Percentiles rank a stretch among this genome's conserved stretches.
Conservation (phyloP, 31 red algal genomes). For the Porphyra umbilicalis region DNA sequence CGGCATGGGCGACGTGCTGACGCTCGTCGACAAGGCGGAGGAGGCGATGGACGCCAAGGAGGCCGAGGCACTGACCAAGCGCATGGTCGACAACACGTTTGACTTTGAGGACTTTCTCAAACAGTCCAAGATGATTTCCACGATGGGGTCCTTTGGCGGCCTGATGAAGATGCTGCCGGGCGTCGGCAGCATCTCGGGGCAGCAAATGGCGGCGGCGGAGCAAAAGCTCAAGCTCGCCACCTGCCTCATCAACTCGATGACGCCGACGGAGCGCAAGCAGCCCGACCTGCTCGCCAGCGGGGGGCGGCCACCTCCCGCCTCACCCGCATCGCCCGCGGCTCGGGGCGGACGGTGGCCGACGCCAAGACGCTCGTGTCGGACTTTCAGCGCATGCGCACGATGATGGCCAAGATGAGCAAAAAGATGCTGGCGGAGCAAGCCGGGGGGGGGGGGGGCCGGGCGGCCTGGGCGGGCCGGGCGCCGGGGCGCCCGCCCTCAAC, state of each 20-base stretch:
- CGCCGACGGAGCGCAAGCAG: slow-evolving; percentile 66
- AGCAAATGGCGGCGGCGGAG: slow-evolving; percentile 71
- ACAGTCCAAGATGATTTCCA: slow-evolving; percentile 82
- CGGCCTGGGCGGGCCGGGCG: neutral
- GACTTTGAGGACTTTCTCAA: slow-evolving; percentile 98
- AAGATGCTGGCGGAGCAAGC: slow-evolving; percentile 37
- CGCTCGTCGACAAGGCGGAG: slow-evolving; percentile 93
- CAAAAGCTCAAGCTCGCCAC: slow-evolving; percentile 75
- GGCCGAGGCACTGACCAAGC: slow-evolving; percentile 78
- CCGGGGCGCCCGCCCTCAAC: slow-evolving; percentile 18
- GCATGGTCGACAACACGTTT: slow-evolving; percentile 96
- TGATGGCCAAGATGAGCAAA: slow-evolving; percentile 91
- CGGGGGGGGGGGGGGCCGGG: slow-evolving; percentile 3
- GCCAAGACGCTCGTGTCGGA: slow-evolving; percentile 60
- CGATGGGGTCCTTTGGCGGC: slow-evolving; percentile 85
- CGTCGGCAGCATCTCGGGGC: slow-evolving; percentile 45
- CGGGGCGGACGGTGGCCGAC: slow-evolving; percentile 64
- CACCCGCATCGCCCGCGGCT: slow-evolving; percentile 64
- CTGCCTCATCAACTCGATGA: slow-evolving; percentile 96
- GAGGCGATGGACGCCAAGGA: slow-evolving; percentile 79
- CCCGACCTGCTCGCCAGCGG: slow-evolving; percentile 79
- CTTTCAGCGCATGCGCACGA: slow-evolving; percentile 78
- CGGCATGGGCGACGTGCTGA: slow-evolving; percentile 97
- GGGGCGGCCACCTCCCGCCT: slow-evolving; percentile 45
- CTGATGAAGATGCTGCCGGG: slow-evolving; percentile 98